These are phyloP conservation scores for Deinandra increscens DNA, from an alignment of 129 eudicot species.

Conservation along the genomic window DNA sequence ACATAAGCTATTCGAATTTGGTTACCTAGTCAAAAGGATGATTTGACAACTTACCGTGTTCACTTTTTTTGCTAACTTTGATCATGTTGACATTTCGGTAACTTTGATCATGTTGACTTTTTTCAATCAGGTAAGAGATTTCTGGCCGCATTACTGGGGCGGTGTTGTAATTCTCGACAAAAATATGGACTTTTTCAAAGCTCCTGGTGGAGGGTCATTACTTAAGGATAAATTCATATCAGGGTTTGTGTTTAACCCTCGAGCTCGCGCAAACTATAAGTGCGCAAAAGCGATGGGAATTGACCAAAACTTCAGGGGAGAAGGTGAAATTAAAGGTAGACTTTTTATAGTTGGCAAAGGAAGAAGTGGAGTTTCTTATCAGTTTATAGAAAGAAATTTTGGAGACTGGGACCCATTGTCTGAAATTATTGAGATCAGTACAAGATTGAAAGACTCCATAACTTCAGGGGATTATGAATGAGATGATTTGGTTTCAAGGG, in stretches of 20 bases:
- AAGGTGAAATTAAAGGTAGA: slow-evolving; percentile 89
- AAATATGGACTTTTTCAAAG: slow-evolving; percentile 61
- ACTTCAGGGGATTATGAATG: slow-evolving; percentile 3
- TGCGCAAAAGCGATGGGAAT: slow-evolving; percentile 74
- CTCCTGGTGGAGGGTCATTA: slow-evolving; percentile 77
- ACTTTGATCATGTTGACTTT: too few species aligned
- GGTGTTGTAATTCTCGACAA: slow-evolving; percentile 71
- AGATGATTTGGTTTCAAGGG: neutral
- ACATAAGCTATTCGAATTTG: too few species aligned
- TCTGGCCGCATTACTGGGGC: slow-evolving; percentile 93
- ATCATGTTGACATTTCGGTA: too few species aligned
- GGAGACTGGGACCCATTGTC: slow-evolving; percentile 92
- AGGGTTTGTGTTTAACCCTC: slow-evolving; percentile 66
- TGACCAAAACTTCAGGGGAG: slow-evolving; percentile 66
- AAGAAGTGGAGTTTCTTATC: slow-evolving; percentile 73
- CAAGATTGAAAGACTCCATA: slow-evolving; percentile 47
- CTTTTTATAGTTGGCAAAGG: slow-evolving; percentile 73
- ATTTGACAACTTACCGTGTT: too few species aligned
- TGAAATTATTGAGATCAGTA: slow-evolving; percentile 64
- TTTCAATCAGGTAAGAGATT: slow-evolving; percentile 54
- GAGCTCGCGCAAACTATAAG: slow-evolving; percentile 74
- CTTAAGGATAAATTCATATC: slow-evolving; percentile 76
- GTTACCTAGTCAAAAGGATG: too few species aligned
- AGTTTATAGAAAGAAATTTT: slow-evolving; percentile 73
- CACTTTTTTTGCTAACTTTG: neutral